Percentiles rank a stretch among this genome's conserved stretches.
These are phyloP conservation scores for Paxillus involutus DNA, from an alignment of 768 basidiomycete genomes.

Conservation along the genomic window DNA sequence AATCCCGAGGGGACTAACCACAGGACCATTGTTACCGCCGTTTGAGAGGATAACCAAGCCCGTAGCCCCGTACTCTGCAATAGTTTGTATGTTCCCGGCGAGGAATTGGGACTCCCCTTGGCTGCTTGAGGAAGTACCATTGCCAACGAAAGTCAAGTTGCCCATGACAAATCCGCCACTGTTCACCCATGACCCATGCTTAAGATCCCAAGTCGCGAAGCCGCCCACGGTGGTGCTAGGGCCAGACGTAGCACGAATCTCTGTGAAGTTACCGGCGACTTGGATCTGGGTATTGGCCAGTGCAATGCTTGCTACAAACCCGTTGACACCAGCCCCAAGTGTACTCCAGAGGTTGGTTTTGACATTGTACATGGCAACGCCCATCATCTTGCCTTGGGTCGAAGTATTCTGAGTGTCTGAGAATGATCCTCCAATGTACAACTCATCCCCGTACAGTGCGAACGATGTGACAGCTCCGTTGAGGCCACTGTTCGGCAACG, in stretches of 20 bases:
- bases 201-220: conserved; percentile 74
- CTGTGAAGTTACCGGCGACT: conserved; percentile 76
- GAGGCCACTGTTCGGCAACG: conserved; percentile 66
- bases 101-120: conserved; percentile 53
- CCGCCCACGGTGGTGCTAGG: conserved; percentile 48
- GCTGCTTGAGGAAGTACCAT: conserved; percentile 48
- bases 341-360: conserved; percentile 62
- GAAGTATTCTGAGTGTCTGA: conserved; percentile 60
- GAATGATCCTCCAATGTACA: conserved; percentile 92
- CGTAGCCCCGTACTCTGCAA: conserved; percentile 66
- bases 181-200: conserved; percentile 63
- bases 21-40: conserved; percentile 53
- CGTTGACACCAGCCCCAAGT: conserved; percentile 75
- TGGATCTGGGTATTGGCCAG: conserved; percentile 52
- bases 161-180: conserved; percentile 74
- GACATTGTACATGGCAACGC: conserved; percentile 74
- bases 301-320: conserved; percentile 63
- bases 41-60: conserved; percentile 82
- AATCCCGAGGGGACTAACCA: conserved; percentile 60
- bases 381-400: conserved; percentile 49
- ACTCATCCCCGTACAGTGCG: conserved; percentile 54
- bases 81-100: conserved; percentile 62
- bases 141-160: conserved; percentile 65
- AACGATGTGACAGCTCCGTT: conserved; percentile 77
- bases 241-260: conserved; percentile 37